Evolutionary conservation across 441 rosid species (phyloP), one percentile per base, ranked within the genome.

Genomic region (Biscutella laevigata): DNA sequence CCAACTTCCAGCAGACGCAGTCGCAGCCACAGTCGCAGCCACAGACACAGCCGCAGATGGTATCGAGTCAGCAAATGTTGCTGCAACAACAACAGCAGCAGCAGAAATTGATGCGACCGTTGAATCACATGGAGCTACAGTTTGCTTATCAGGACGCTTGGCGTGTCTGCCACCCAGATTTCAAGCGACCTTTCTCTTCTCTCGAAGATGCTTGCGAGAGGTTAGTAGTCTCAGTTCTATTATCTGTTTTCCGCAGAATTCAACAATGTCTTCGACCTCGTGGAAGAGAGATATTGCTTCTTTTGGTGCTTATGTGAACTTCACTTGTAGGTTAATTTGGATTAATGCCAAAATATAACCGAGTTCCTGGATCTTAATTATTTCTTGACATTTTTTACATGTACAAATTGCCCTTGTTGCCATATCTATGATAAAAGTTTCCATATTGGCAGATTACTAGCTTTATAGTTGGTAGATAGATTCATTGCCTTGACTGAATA

Each of bases 121-220:
- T 80, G 66, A 82, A 88, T 66, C 98, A 80, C 61, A 50, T 72
- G 43, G 99, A 92, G 80, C 84, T 92, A 47, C 94, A 81, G 64
- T 82, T 75, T 79, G 95, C 97, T 6, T 92, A 86, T 67, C 95
- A 88, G 75, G 97, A 92, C 27, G 97, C 97, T 3, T 86, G 91
- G 94, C 86, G 92, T 51, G 90, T 92, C 29, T 92, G 98, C 65
- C 88, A 86, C 59, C 98, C 95, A 1, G 95, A 86, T 61, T 76
- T 84, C 64, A 92, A 86, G 67, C 86, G 85, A 6, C 95, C 97
- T 2, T 86, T 92, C 74, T 48, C 95, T 38, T 84, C 92, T 2
- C 85, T 88, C 3, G 95, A 86, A 50, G 95, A 88, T 51, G 98
- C 94, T 29, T 92, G 98, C 61, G 96, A 92, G 61, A 92, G 98